Evolutionary conservation across 129 eudicot species (phyloP), one percentile per base, ranked within the genome.

Genomic region (Arctium lappa): DNA sequence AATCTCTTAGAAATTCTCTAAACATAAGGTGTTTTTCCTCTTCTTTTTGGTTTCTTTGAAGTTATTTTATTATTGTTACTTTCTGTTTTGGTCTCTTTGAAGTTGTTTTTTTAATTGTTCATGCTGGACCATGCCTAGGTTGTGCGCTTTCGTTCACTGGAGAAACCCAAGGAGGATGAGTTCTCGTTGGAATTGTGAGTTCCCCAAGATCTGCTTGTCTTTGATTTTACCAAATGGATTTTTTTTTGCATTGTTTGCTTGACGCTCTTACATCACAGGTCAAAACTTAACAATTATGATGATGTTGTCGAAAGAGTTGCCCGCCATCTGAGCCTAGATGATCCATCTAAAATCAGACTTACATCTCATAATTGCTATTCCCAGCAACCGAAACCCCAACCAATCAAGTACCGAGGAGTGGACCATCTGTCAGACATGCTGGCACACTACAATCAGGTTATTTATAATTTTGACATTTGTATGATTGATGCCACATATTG

Each of bases 371-470:
- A 94, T 81, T 94, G 97, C 74, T 90, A 94, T 80, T 91, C 97
- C 68, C 97, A 94, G 80, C 94, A 91, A 87, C 98, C 98, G 22
- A 94, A 94, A 86, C 97, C 97, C 69, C 93, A 94, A 44, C 94
- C 97, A 39, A 87, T 94, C 22, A 91, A 88, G 76, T 94, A 90
- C 68, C 86, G 97, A 40, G 91, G 89, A 50, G 92, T 82, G 13
- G 98, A 94, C n/a, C 94, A 85, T 80, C 87, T 94, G 32, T 77
- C 90, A 29, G 97, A 91, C 87, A 91, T 94, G 94, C 86, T 94
- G 83, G 86, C 90, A 42, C 98, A 94, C 85, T 90, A 94, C 79
- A 91, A 94, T 86, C 98, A 94, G 95, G 98, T 94, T 34, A 44
- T 77, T 68, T 44, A 30, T 82, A 27, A 66, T 40, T 82, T n/a